phyloP scores from a whole-genome alignment of 805 yeast genomes.

The Monosporozyma yasuniensis region DNA sequence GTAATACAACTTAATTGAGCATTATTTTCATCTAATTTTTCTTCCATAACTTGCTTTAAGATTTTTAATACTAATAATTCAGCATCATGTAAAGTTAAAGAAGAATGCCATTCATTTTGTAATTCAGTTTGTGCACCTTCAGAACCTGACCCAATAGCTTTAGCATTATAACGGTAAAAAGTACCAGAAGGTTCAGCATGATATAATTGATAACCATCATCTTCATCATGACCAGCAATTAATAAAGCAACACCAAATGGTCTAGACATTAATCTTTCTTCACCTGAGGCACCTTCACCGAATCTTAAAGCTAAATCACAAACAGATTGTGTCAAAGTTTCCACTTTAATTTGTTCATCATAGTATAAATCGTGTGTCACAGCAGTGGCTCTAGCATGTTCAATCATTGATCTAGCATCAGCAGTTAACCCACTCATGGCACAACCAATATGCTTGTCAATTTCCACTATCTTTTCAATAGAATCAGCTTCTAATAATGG shows the following conservation, averaged over 20 bases:
- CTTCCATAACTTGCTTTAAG: slow-evolving; percentile 98
- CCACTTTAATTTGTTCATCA: slow-evolving; percentile 87
- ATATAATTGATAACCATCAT: slow-evolving; percentile 90
- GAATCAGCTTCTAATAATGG: slow-evolving; percentile 83
- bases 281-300: slow-evolving; percentile 96
- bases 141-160: slow-evolving; percentile 97
- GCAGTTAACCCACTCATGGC: slow-evolving; percentile 99
- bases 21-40: slow-evolving; percentile 87
- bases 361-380: slow-evolving; percentile 84
- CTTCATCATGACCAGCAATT: slow-evolving; percentile 88
- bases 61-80: slow-evolving; percentile 82
- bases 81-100: slow-evolving; percentile 86
- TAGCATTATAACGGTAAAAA: slow-evolving; percentile 93
- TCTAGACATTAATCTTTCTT: slow-evolving; percentile 84
- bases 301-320: slow-evolving; percentile 94
- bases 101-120: slow-evolving; percentile 91
- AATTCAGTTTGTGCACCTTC: slow-evolving; percentile 98
- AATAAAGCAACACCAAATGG: slow-evolving; percentile 97
- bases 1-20: slow-evolving; percentile 95
- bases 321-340: slow-evolving; percentile 89
- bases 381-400: slow-evolving; percentile 88
- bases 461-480: slow-evolving; percentile 91
- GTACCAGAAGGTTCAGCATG: slow-evolving; percentile 99
- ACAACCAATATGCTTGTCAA: slow-evolving; percentile 90
- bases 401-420: slow-evolving; percentile 97